phyloP scores from a whole-genome alignment of 345 rosid species.

The Corchorus capsularis region DNA sequence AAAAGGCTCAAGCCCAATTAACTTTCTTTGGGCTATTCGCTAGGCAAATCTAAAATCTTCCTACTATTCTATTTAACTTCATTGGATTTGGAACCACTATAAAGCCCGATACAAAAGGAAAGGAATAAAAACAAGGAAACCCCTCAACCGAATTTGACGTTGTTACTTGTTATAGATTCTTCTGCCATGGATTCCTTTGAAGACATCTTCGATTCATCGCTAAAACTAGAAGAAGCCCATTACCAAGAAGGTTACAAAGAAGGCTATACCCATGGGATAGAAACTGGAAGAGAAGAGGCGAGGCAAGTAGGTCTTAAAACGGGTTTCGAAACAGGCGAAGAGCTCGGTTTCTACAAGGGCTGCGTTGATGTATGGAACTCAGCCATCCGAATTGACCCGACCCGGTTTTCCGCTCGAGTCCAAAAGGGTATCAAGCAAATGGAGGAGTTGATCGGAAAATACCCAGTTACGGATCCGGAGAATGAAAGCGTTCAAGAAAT shows the following conservation, averaged over 20 bases:
- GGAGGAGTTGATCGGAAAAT: conserved; percentile 53
- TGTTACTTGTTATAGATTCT: neutral
- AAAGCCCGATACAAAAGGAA: neutral
- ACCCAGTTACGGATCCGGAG: conserved; percentile 67
- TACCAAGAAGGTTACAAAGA: conserved; percentile 60
- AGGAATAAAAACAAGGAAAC: no score
- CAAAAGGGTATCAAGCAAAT: conserved; percentile 60
- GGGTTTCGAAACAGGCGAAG: conserved; percentile 81
- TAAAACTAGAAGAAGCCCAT: conserved; percentile 65
- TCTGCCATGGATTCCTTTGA: conserved; percentile 33
- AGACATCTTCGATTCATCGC: conserved; percentile 57
- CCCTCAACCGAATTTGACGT: neutral
- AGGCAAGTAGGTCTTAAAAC: conserved; percentile 55
- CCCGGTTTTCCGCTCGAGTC: conserved; percentile 51
- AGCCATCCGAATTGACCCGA: conserved; percentile 46
- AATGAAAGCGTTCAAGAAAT: conserved; percentile 61
- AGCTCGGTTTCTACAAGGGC: conserved; percentile 75
- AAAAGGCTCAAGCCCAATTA: neutral
- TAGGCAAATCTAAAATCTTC: no score
- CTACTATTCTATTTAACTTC: no score
- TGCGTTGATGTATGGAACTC: conserved; percentile 74
- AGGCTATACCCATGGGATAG: conserved; percentile 53
- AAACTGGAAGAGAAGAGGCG: conserved; percentile 63
- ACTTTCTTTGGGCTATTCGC: neutral
- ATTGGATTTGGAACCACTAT: no score